Evolutionary conservation across 2,329 filamentous ascomycete species (phyloP).

Genomic region (Coniosporium tulheliwenetii): DNA sequence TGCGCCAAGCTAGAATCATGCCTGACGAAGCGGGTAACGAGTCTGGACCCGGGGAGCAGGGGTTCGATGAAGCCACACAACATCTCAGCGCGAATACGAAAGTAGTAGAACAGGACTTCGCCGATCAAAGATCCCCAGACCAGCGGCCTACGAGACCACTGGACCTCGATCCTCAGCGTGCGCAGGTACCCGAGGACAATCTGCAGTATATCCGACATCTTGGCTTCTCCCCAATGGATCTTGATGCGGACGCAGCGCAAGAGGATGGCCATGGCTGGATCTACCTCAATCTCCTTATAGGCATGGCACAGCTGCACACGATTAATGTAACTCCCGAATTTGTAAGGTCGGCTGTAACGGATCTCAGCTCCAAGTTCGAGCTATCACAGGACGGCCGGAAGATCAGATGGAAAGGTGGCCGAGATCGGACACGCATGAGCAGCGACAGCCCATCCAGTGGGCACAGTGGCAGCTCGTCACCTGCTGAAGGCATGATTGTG

Average conservation of each 20-base stretch:
- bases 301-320: slow-evolving; percentile 72
- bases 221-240: slow-evolving; percentile 47
- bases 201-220: slow-evolving; percentile 66
- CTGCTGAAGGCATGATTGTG: slow-evolving; percentile 21
- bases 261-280: slow-evolving; percentile 63
- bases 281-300: slow-evolving; percentile 65
- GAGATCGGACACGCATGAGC: slow-evolving; percentile 17
- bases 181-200: slow-evolving; percentile 60
- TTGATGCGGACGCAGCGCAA: slow-evolving; percentile 32
- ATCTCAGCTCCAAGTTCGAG: slow-evolving; percentile 61
- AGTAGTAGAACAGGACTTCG: slow-evolving; percentile 6
- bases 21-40: slow-evolving; percentile 8
- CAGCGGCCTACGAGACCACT: slow-evolving; percentile 63
- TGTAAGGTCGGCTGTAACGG: slow-evolving; percentile 53
- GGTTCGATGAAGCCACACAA: background rate
- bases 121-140: slow-evolving; percentile 22
- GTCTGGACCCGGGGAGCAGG: background rate
- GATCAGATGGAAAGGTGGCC: slow-evolving; percentile 56
- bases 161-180: slow-evolving; percentile 65
- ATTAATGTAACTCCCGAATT: slow-evolving; percentile 69
- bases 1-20: slow-evolving; percentile 31
- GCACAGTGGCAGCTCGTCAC: slow-evolving; percentile 34
- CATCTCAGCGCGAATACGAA: slow-evolving; percentile 1
- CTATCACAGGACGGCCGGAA: slow-evolving; percentile 63
- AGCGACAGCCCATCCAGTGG: slow-evolving; percentile 41